A percentile compares a stretch with the other conserved stretches of the same genome.
phyloP scores from a whole-genome alignment of 2,329 filamentous ascomycete species.

The Epichloe uncinata region DNA sequence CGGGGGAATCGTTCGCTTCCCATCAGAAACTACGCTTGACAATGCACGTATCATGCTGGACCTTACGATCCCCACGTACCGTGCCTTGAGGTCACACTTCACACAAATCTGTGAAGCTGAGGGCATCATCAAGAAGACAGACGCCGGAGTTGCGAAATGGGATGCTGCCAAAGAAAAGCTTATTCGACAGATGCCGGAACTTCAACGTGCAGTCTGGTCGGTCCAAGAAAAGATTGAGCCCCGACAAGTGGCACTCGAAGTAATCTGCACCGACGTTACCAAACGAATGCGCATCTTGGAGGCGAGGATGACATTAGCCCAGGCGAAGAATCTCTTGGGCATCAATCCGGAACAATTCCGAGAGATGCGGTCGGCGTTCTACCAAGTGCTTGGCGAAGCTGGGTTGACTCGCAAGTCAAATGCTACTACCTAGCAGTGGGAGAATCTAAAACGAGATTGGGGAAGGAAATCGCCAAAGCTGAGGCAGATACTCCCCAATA shows the following conservation, averaged over 20 bases:
- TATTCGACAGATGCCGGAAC: constrained; percentile 48
- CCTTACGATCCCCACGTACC: constrained; percentile 51
- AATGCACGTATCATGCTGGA: constrained; percentile 59
- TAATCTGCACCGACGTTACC: constrained; percentile 70
- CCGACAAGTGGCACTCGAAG: constrained; percentile 58
- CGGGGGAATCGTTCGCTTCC: constrained; percentile 59
- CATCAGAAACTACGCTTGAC: constrained; percentile 70
- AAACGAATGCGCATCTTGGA: constrained; percentile 59
- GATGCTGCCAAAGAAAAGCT: constrained; percentile 55
- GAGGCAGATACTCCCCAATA: constrained; percentile 33
- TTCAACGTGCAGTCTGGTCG: constrained; percentile 47
- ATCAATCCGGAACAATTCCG: constrained; percentile 35
- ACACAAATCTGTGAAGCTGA: constrained; percentile 55
- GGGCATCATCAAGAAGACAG: constrained; percentile 60
- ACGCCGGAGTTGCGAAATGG: constrained; percentile 62
- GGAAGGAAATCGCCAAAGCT: constrained; percentile 43
- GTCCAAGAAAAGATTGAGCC: constrained; percentile 44
- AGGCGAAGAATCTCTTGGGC: constrained; percentile 51
- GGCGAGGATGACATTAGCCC: constrained; percentile 55
- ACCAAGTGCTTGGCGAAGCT: constrained; percentile 49
- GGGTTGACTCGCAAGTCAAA: constrained; percentile 63
- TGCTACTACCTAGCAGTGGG: constrained; percentile 58
- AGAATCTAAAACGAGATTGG: constrained; percentile 56
- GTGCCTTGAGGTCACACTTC: constrained; percentile 51
- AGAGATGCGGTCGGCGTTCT: constrained; percentile 51